Evolutionary conservation across 2,329 filamentous ascomycete genomes (phyloP).

Genomic region (Elsinoe ampelina): DNA sequence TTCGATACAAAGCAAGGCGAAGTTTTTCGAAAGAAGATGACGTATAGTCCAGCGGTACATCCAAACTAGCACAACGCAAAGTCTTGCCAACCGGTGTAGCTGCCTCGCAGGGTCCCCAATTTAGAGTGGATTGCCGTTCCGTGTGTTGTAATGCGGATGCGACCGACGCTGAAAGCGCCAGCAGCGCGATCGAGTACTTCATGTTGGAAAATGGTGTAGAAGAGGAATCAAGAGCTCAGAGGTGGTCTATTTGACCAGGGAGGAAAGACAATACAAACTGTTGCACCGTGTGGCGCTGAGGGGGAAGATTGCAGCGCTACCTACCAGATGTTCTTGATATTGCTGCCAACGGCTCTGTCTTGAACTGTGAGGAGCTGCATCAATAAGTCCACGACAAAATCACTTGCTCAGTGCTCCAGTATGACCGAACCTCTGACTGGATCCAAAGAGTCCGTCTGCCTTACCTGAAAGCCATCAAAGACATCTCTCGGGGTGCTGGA

Average conservation of each 20-base stretch:
- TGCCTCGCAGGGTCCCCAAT: neutral
- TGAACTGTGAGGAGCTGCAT: neutral
- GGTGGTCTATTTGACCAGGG: neutral
- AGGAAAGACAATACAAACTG: neutral
- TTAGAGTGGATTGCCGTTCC: neutral
- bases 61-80: neutral
- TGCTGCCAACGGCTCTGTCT: neutral
- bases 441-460: no score
- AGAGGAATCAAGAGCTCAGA: neutral
- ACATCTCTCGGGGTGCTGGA: no score
- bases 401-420: no score
- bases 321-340: neutral
- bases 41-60: neutral
- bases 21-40: conserved; percentile 16
- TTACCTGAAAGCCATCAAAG: no score
- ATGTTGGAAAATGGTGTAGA: neutral
- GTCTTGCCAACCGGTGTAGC: neutral
- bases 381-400: no score
- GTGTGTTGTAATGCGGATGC: neutral
- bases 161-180: neutral
- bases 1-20: neutral
- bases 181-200: neutral
- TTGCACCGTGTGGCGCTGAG: neutral
- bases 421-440: no score
- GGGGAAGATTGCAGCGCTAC: neutral